phyloP scores from a whole-genome alignment of 768 basidiomycete genomes.

The Tulasnella sp. region DNA sequence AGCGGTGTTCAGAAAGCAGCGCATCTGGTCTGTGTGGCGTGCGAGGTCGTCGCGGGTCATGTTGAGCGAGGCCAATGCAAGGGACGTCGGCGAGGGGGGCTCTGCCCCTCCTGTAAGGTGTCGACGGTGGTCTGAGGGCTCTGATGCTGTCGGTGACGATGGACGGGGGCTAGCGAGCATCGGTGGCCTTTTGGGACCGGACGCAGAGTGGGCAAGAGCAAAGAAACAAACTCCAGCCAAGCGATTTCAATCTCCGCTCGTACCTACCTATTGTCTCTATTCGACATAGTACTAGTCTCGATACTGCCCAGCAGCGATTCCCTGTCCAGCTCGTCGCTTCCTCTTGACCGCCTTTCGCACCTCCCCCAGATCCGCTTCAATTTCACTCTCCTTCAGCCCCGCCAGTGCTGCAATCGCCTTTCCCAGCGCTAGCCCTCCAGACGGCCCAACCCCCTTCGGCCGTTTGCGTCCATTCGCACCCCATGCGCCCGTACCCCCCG shows the following conservation, averaged over 20 bases:
- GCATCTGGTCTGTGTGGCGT: slow-evolving; percentile 66
- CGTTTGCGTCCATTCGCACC: slow-evolving; percentile 21
- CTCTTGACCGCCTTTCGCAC: slow-evolving; percentile 65
- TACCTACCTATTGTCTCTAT: neutral
- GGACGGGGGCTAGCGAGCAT: neutral
- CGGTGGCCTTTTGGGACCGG: neutral
- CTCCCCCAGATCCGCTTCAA: slow-evolving; percentile 65
- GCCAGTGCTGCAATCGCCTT: slow-evolving; percentile 53
- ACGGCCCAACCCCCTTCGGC: slow-evolving; percentile 28
- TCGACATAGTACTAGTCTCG: neutral
- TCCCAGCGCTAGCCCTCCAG: slow-evolving; percentile 38
- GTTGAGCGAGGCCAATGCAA: slow-evolving; percentile 56
- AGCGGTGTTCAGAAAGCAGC: slow-evolving; percentile 47
- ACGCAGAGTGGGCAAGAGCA: neutral
- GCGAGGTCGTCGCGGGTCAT: slow-evolving; percentile 65
- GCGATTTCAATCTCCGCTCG: neutral
- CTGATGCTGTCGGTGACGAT: neutral
- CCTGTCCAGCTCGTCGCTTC: slow-evolving; percentile 24
- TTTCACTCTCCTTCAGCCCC: slow-evolving; percentile 50
- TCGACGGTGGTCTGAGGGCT: neutral
- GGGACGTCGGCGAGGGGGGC: slow-evolving; percentile 52
- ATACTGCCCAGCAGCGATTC: slow-evolving; percentile 7
- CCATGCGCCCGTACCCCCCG: slow-evolving; percentile 21
- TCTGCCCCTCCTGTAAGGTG: neutral
- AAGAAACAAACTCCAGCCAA: slow-evolving; percentile 5